phyloP scores from a whole-genome alignment of 345 rosid genomes.

The Ceriops tagal region DNA sequence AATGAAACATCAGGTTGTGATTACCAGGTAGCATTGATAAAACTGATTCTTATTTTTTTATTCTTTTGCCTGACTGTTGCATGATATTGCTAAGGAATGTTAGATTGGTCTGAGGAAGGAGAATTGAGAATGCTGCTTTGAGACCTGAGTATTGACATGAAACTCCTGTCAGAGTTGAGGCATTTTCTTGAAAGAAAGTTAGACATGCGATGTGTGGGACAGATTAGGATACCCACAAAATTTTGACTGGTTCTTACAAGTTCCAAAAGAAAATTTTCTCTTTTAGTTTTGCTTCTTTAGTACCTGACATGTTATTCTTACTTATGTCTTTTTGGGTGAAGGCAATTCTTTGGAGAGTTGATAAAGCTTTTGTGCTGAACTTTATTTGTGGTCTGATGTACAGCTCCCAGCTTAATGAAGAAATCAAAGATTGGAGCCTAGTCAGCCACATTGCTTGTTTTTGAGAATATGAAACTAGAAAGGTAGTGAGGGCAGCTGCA shows the following conservation, averaged over 20 bases:
- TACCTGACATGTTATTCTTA: neutral
- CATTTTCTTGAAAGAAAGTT: neutral
- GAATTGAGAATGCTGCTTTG: neutral
- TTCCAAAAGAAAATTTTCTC: neutral
- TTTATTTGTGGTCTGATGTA: neutral
- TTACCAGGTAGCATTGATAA: neutral
- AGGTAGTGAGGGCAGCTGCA: neutral
- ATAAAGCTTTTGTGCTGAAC: neutral
- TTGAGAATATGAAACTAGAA: neutral
- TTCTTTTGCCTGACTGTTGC: too few relatives aligned
- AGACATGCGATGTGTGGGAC: neutral
- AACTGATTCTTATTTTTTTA: too few relatives aligned
- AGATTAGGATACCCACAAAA: neutral
- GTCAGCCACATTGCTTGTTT: neutral
- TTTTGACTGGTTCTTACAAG: neutral
- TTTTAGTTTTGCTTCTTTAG: neutral
- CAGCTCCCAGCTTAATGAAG: slow-evolving; percentile 23
- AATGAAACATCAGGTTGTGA: neutral
- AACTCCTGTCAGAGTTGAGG: neutral
- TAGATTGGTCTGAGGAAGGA: neutral
- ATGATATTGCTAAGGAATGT: neutral
- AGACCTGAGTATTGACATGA: neutral
- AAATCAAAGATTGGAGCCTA: slow-evolving; percentile 20
- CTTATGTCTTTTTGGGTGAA: neutral
- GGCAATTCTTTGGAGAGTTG: neutral